Percentiles rank a stretch among this genome's conserved stretches.
These are phyloP conservation scores for Dendrobium nobile DNA, from an alignment of 106 monocot genomes.

Conservation along the genomic window DNA sequence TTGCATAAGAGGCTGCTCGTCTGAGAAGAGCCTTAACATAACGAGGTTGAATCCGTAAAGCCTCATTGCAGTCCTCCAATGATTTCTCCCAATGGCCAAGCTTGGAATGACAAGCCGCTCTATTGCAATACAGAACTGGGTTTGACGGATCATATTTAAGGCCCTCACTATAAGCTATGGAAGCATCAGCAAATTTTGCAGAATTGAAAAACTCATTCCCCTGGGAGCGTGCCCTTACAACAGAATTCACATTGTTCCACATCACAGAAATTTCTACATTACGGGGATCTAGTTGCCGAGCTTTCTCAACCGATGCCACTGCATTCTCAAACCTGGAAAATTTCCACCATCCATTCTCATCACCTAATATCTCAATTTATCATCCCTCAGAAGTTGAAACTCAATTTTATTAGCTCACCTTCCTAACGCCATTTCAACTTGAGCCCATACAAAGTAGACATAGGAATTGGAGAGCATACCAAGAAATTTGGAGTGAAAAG, in stretches of 20 bases:
- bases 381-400: background rate
- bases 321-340: constrained; percentile 59
- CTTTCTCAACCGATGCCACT: constrained; percentile 37
- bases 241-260: constrained; percentile 33
- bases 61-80: constrained; percentile 55
- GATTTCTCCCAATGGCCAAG: constrained; percentile 63
- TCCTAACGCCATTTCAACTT: constrained; percentile 58
- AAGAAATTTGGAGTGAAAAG: constrained; percentile 17
- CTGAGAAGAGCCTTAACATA: constrained; percentile 62
- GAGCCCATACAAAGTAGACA: constrained; percentile 24
- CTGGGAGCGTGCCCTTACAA: constrained; percentile 29
- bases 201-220: constrained; percentile 54
- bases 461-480: constrained; percentile 36
- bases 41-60: constrained; percentile 45
- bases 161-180: constrained; percentile 52
- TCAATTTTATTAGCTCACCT: constrained; percentile 28
- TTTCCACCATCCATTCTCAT: constrained; percentile 12
- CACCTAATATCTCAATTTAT: background rate
- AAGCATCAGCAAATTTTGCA: constrained; percentile 49
- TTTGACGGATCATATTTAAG: constrained; percentile 51
- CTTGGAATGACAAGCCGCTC: constrained; percentile 63
- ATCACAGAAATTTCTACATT: constrained; percentile 29
- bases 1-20: constrained; percentile 38
- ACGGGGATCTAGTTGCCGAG: constrained; percentile 29
- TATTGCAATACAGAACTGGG: constrained; percentile 61